Base-by-base conservation (phyloP, 2,329 filamentous ascomycete species). In the Cyclaneusma minus region DNA sequence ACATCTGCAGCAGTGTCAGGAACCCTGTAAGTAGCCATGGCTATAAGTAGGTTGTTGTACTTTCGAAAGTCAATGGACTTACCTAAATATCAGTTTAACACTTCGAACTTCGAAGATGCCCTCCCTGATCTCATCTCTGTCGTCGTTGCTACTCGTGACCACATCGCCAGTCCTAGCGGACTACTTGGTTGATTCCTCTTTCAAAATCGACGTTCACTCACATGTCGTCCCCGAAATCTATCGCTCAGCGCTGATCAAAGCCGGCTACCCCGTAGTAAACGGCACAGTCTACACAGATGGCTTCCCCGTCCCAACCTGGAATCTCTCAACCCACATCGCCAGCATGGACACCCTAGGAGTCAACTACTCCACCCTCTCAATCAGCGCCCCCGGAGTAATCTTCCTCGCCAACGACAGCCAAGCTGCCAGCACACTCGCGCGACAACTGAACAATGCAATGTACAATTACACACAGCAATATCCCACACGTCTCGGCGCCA, bases 371-470 rank as follows among this genome's bases (percentile, higher is more conserved):
- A 60, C 69, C 18, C 44, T 71, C 7, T 65, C 59, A 37, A 58
- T 70, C 39, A 62, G 56, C 4, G 58, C 58, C 0, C 66, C 66
- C 0, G 65, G 64, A 9, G 62, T 56, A 0, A 47, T 62, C 31
- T 47, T 71, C 10, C 45, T 46, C 0, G 43, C 52, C 0, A 43
- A 42, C 1, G 47, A 63, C 30, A 36, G 51, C 22, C 28, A 37
- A 2, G 43, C 54, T 8, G 50, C 47, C 3, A 41, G 45, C 11
- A 32, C 38, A 8, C 34, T 65, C 3, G n/a, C n/a, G n/a, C n/a
- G n/a, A n/a, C n/a, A 50, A 54, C 7, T 43, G 21, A 49, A 49
- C 29, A 37, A 43, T 10, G 41, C 41, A 13, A 37, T 39, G 13
- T 35, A 45, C 34, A 60, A 59, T 5, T 36, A 37, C n/a, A 38